These are phyloP conservation scores for Fusarium concolor DNA, from an alignment of 2,329 filamentous ascomycete genomes.

Conservation along the genomic window DNA sequence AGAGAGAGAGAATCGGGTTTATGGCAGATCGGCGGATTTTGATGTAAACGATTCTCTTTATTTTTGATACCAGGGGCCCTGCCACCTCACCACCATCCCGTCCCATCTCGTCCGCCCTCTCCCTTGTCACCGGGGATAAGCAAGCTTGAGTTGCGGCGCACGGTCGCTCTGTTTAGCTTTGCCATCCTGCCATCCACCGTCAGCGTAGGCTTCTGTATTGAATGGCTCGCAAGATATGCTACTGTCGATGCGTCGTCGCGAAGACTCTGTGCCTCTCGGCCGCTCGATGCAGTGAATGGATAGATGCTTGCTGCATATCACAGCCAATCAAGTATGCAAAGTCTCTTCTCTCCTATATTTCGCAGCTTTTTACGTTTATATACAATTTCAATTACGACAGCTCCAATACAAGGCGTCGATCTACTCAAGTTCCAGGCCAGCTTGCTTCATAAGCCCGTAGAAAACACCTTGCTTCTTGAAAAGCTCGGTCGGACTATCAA, in stretches of 20 bases:
- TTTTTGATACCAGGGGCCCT: conserved; percentile 2
- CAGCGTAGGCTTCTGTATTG: conserved; percentile 17
- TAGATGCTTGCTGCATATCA: neutral
- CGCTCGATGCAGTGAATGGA: conserved; percentile 10
- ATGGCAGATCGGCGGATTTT: neutral
- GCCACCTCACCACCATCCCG: conserved; percentile 29
- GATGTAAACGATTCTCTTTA: neutral
- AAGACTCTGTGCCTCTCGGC: conserved; percentile 6
- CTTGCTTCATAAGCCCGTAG: conserved; percentile 90
- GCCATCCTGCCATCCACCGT: conserved; percentile 8
- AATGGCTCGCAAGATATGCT: conserved; percentile 16
- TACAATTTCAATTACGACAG: conserved; percentile 24
- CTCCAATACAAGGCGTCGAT: neutral
- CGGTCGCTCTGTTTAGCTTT: conserved; percentile 15
- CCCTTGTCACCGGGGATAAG: conserved; percentile 37
- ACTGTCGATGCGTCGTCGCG: neutral
- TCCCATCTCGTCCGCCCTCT: neutral
- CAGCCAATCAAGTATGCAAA: conserved; percentile 14
- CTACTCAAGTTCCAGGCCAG: conserved; percentile 72
- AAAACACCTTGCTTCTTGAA: conserved; percentile 82
- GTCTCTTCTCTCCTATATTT: conserved; percentile 17
- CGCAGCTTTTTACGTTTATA: conserved; percentile 13
- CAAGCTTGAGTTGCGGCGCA: conserved; percentile 14
- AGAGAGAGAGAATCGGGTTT: neutral
- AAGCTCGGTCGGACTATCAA: conserved; percentile 85